Percentiles rank a stretch among this genome's conserved stretches.
These are phyloP conservation scores for Xerocomus potaroensis DNA, from an alignment of 768 basidiomycete genomes.

Conservation along the genomic window DNA sequence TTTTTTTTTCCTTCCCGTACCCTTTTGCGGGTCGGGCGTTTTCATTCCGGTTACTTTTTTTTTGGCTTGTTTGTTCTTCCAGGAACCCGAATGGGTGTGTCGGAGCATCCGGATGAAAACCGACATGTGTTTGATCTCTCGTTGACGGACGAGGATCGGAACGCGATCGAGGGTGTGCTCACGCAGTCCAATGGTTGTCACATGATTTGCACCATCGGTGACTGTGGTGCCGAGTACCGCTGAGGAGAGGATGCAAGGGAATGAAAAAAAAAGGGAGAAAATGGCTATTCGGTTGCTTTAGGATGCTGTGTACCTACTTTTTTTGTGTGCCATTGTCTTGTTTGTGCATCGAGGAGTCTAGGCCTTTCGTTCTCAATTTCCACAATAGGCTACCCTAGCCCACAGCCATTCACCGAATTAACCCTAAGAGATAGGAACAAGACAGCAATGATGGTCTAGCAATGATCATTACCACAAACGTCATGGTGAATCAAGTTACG, in stretches of 20 bases:
- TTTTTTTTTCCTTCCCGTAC: neutral
- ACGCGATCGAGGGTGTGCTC: slow-evolving; percentile 61
- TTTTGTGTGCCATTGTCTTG: too few species aligned
- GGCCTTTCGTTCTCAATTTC: neutral
- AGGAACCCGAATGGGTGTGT: slow-evolving; percentile 73
- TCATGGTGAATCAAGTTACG: slow-evolving; percentile 6
- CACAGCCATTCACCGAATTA: neutral
- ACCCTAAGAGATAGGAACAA: neutral
- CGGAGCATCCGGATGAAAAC: slow-evolving; percentile 72
- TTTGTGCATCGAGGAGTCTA: neutral
- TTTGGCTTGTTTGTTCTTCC: too few species aligned
- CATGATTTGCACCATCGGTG: slow-evolving; percentile 68
- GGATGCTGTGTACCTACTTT: too few species aligned
- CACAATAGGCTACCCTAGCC: neutral
- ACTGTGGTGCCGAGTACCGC: slow-evolving; percentile 84
- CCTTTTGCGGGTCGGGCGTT: neutral
- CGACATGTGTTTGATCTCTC: slow-evolving; percentile 54
- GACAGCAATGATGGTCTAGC: neutral
- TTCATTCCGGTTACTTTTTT: too few species aligned
- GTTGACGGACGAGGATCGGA: slow-evolving; percentile 53
- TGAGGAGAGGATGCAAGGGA: slow-evolving; percentile 22
- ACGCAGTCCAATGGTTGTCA: slow-evolving; percentile 54
- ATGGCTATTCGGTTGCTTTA: too few species aligned
- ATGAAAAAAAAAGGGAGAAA: too few species aligned
- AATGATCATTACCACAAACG: slow-evolving; percentile 1